These are phyloP conservation scores for Pisolithus microcarpus DNA, from an alignment of 768 basidiomycete genomes.

Conservation along the genomic window DNA sequence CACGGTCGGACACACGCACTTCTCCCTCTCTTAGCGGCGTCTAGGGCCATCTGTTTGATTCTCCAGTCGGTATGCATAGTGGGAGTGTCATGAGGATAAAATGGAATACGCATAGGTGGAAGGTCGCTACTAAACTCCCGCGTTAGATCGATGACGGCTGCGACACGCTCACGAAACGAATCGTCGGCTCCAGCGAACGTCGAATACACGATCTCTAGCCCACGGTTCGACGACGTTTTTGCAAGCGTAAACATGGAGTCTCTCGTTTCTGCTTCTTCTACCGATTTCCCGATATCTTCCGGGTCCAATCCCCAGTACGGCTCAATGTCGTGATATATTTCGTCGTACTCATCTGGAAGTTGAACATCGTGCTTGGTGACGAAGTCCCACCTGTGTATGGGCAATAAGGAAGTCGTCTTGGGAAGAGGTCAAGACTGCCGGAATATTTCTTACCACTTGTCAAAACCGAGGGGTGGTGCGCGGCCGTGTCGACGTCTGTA, in stretches of 20 bases:
- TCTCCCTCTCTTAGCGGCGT: conserved; percentile 22
- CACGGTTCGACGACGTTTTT: conserved; percentile 10
- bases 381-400: conserved; percentile 35
- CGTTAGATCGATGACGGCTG: conserved; percentile 17
- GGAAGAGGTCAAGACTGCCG: neutral
- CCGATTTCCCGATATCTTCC: conserved; percentile 11
- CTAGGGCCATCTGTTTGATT: conserved; percentile 13
- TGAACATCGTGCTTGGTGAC: conserved; percentile 32
- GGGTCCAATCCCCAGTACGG: conserved; percentile 33
- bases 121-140: conserved; percentile 21
- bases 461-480: conserved; percentile 35
- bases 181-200: conserved; percentile 3
- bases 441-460: conserved; percentile 30
- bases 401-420: neutral
- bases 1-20: conserved; percentile 12
- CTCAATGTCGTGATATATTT: conserved; percentile 32
- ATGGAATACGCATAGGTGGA: conserved; percentile 25
- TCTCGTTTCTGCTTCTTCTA: conserved; percentile 14
- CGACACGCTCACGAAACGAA: conserved; percentile 1
- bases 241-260: conserved; percentile 15
- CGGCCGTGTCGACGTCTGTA: conserved; percentile 30
- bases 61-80: conserved; percentile 19
- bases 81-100: conserved; percentile 27
- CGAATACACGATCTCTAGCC: conserved; percentile 12
- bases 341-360: conserved; percentile 42